Conservation (phyloP, 2,329 filamentous ascomycete species). For the Cercospora sp. region DNA sequence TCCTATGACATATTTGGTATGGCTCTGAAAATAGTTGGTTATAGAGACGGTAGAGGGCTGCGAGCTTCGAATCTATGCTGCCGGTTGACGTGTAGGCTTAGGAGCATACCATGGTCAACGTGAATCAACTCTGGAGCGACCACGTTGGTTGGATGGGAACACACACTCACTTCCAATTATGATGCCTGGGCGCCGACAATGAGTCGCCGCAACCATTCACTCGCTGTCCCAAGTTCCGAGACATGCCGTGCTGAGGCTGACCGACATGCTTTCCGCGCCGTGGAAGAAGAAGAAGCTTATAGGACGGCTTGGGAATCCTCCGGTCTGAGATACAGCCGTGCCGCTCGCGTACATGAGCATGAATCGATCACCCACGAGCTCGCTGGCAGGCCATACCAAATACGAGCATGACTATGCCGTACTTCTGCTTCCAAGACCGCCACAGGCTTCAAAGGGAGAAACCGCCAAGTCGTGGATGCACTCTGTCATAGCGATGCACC, state of each 20-base stretch:
- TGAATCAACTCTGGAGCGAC: background rate
- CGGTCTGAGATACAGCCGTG: background rate
- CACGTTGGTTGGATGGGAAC: background rate
- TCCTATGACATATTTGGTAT: background rate
- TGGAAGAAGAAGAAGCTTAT: background rate
- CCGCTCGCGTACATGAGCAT: background rate
- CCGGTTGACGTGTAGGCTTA: background rate
- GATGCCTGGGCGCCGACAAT: background rate
- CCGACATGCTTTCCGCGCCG: background rate
- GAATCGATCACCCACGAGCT: background rate
- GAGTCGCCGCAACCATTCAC: background rate
- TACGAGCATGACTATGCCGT: background rate
- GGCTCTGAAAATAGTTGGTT: background rate
- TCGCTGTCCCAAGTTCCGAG: background rate
- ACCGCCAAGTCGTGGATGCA: conserved; percentile 6
- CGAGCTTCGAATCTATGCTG: background rate
- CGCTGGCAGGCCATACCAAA: background rate
- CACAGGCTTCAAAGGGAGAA: conserved; percentile 4
- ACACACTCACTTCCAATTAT: background rate
- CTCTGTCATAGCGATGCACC: background rate
- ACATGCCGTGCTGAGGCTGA: background rate
- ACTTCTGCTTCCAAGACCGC: conserved; percentile 1
- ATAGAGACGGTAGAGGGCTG: background rate
- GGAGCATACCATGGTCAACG: background rate
- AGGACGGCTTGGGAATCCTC: background rate